Evolutionary conservation across 768 basidiomycete genomes (phyloP), one percentile per base, ranked within the genome.

Genomic region (Podaxis sp.): DNA sequence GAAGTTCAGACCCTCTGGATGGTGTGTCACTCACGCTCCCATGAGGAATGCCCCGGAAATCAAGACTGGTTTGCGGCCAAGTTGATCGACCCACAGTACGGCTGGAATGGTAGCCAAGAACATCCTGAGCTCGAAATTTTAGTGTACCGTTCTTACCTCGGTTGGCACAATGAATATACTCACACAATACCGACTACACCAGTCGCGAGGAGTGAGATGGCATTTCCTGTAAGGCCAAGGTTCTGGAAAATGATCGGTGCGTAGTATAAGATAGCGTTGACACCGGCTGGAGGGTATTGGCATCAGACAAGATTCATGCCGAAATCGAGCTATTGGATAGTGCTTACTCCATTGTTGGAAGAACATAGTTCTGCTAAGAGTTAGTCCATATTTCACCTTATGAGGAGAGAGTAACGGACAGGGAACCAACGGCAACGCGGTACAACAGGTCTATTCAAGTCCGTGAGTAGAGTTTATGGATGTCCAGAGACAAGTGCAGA

Each of bases 141-240:
- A 24, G 17, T 13, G 1, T 24, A 49, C 15, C 37, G 8, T 8
- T 33, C 46, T 41, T 30, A 36, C 24, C 44, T 28, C 24, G 33
- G 49, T 37, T 26, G 4, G 60, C 28, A 36, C 37, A 33, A 17
- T 3, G 26, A 22, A 28, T 11, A 33, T 17, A 77, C 84, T 63
- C 78, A 90, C 87, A 84, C 88, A 68, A 92, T 85, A 46, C 91
- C 91, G 57, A 92, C 91, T 20, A 93, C 88, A 57, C 90, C 91
- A 41, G 81, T 82, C 7, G 81, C 81, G 33, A 81, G 71, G 26
- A 82, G 73, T 0, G 81, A 82, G 40, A 80, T 82, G 1, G 88
- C 79, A 64, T 84, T 88, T 2, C 88, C 88, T 1, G 77, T 79
- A 37, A 91, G 74, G 52, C 87, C 84, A 40, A 93, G 81, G 15